Evolutionary conservation across 2,329 filamentous ascomycete species (phyloP).

Genomic region (Aspergillus carbonarius): DNA sequence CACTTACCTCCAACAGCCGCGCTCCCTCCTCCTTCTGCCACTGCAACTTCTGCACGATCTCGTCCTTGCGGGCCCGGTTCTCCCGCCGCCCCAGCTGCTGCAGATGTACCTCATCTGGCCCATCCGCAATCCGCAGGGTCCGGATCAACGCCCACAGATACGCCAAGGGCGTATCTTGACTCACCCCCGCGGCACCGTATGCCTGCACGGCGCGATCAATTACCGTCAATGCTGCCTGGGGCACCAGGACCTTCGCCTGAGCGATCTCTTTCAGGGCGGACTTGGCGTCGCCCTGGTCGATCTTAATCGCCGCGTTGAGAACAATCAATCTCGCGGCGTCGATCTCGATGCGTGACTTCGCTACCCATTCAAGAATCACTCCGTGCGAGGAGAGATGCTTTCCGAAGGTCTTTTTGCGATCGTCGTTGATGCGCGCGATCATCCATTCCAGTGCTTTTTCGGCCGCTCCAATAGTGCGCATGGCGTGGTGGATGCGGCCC

Average conservation of each 20-base stretch:
- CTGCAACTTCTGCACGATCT: conserved; percentile 42
- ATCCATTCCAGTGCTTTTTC: conserved; percentile 94
- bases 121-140: conserved; percentile 84
- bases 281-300: conserved; percentile 87
- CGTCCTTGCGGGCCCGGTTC: conserved; percentile 51
- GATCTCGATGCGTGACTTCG: conserved; percentile 88
- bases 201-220: conserved; percentile 94
- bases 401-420: conserved; percentile 85
- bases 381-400: conserved; percentile 85
- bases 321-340: conserved; percentile 87
- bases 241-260: conserved; percentile 89
- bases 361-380: conserved; percentile 92
- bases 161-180: conserved; percentile 90
- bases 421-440: conserved; percentile 90
- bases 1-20: conserved; percentile 37
- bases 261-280: conserved; percentile 89
- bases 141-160: conserved; percentile 77
- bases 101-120: conserved; percentile 93
- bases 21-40: conserved; percentile 43
- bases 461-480: conserved; percentile 88
- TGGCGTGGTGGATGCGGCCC: conserved; percentile 95
- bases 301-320: conserved; percentile 91
- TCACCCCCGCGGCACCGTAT: conserved; percentile 86
- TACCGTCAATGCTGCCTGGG: conserved; percentile 75
- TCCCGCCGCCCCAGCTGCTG: conserved; percentile 56